Base-by-base conservation (phyloP, 345 rosid genomes). In the Cardiospermum halicacabum region DNA sequence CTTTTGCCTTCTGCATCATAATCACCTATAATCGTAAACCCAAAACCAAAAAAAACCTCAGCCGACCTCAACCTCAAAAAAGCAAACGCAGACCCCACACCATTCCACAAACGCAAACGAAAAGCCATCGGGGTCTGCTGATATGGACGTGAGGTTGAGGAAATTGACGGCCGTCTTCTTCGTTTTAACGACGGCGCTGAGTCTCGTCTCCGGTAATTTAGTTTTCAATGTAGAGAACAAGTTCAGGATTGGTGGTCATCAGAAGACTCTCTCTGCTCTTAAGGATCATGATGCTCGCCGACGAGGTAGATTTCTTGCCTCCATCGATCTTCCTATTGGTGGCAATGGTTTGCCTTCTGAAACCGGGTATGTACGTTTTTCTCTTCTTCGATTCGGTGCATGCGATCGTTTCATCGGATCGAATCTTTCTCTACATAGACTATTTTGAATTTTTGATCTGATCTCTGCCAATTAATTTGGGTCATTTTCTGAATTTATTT, bases 261-360 rank as follows among this genome's bases (percentile, higher is more conserved):
- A 65, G 61, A 82, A 67, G 34, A 74, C 71, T 27, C 71, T 91
- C 21, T 62, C 62, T 22, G 89, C 82, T 4, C 62, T 86, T 19
- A 87, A 70, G 51, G 73, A 81, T 49, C 97, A 94, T 60, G 99
- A 94, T 68, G 66, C 68, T 25, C 80, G 40, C 58, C 98, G 97
- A 15, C 97, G 85, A 49, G 70, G 84, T 39, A 77, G 98, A 22
- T 71, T 85, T 65, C 88, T 93, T 27, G 62, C 85, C 53, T 64
- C 88, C 73, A 40, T 84, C 58, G 87, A 85, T 72, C 65, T 93
- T 31, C 82, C 81, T 45, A 55, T 93, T 24, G 98, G 97, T 1
- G 97, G 98, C 74, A 83, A 76, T 48, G 94, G 97, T 75, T 69
- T 28, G 2, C 96, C 90, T 19, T 72, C 84, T 18, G 84, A 77